Conservation (phyloP, 1,139 yeast species). For the Arxiozyma bovina region DNA sequence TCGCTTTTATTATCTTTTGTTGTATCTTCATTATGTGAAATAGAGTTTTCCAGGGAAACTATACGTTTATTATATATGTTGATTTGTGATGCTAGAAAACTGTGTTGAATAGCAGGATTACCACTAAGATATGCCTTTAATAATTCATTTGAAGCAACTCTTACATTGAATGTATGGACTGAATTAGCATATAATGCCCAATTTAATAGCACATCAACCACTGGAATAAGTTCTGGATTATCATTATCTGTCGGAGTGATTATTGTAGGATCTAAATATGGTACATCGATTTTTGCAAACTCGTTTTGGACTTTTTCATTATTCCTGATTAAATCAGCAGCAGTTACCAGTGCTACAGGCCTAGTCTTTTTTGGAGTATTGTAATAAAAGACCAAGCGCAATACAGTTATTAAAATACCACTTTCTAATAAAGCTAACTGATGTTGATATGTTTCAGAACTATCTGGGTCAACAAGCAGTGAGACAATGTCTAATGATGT, state of each 20-base stretch:
- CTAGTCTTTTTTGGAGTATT: constrained; percentile 55
- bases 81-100: constrained; percentile 61
- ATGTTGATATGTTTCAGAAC: constrained; percentile 51
- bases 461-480: constrained; percentile 66
- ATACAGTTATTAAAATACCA: constrained; percentile 55
- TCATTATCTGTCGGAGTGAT: constrained; percentile 31
- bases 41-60: neutral
- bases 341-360: constrained; percentile 57
- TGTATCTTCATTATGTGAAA: neutral
- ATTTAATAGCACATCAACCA: constrained; percentile 61
- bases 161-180: constrained; percentile 71
- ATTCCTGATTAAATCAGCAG: constrained; percentile 65
- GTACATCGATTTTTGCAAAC: constrained; percentile 80
- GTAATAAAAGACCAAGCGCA: constrained; percentile 62
- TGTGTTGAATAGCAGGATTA: constrained; percentile 51
- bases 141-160: constrained; percentile 62
- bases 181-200: constrained; percentile 79
- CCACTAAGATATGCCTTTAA: constrained; percentile 60
- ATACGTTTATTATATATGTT: constrained; percentile 33
- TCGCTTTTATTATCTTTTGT: neutral
- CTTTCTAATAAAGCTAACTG: constrained; percentile 56
- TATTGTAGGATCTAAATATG: constrained; percentile 77
- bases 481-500: constrained; percentile 66
- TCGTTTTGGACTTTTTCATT: constrained; percentile 56
- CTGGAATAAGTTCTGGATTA: constrained; percentile 40